Conservation (phyloP, 345 rosid genomes). For the Erucastrum elatum region DNA sequence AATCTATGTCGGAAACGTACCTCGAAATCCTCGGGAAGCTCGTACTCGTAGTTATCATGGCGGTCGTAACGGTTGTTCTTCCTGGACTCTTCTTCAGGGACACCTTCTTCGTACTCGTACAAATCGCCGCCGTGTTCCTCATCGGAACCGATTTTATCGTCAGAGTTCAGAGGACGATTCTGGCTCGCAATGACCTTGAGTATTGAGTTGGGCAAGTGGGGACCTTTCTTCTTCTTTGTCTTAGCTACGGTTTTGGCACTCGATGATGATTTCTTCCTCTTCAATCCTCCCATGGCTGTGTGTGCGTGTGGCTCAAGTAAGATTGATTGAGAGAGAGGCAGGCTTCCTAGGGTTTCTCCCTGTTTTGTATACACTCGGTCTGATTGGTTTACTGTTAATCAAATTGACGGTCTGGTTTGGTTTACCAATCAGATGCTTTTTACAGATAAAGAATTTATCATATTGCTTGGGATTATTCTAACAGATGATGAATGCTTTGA, state of each 20-base stretch:
- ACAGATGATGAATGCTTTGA: too few species aligned
- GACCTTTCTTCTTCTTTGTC: conserved; percentile 51
- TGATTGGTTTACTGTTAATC: background rate
- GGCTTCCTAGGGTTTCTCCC: conserved; percentile 16
- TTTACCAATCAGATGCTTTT: background rate
- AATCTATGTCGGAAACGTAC: conserved; percentile 27
- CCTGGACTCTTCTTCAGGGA: conserved; percentile 70
- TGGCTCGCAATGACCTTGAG: conserved; percentile 51
- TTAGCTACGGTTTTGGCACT: conserved; percentile 30
- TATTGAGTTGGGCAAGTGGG: conserved; percentile 66
- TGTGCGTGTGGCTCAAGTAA: background rate
- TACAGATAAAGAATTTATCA: too few species aligned
- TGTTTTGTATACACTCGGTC: background rate
- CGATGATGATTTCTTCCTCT: conserved; percentile 11
- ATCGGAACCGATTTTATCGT: conserved; percentile 58
- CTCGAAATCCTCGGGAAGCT: conserved; percentile 72
- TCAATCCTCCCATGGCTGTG: conserved; percentile 28
- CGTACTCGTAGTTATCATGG: conserved; percentile 66
- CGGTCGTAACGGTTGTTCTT: conserved; percentile 79
- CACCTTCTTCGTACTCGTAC: conserved; percentile 84
- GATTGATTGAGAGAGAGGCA: background rate
- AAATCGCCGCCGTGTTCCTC: conserved; percentile 51
- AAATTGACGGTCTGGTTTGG: background rate
- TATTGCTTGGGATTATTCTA: too few species aligned
- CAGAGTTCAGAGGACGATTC: conserved; percentile 52